Evolutionary conservation across 2,329 filamentous ascomycete species (phyloP).

Genomic region (Talaromyces sp.): DNA sequence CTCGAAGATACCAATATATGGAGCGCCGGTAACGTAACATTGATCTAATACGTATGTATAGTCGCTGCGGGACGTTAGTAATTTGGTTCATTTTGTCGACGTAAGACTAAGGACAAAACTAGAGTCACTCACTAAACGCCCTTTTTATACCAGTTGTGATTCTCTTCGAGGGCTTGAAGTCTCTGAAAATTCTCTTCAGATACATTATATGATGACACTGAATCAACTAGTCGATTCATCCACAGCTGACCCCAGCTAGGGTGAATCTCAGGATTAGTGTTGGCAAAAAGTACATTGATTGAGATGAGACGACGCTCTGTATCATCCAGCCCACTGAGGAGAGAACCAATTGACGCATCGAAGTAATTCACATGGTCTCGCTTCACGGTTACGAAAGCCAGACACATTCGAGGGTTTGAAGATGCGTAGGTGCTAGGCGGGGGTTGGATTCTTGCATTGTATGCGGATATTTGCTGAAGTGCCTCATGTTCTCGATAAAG

Average conservation of each 20-base stretch:
- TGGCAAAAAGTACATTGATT: slow-evolving; percentile 24
- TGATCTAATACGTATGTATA: slow-evolving; percentile 30
- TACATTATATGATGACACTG: slow-evolving; percentile 23
- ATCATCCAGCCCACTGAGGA: slow-evolving; percentile 23
- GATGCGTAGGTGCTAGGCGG: neutral
- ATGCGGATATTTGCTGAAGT: slow-evolving; percentile 21
- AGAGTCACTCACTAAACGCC: slow-evolving; percentile 28
- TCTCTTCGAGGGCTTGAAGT: slow-evolving; percentile 25
- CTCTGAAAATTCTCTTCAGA: slow-evolving; percentile 19
- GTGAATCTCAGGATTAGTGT: slow-evolving; percentile 25
- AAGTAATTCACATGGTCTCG: slow-evolving; percentile 26
- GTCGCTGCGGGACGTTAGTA: slow-evolving; percentile 21
- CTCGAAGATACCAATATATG: slow-evolving; percentile 36
- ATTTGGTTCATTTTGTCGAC: neutral
- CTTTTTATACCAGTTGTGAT: slow-evolving; percentile 30
- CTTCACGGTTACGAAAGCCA: slow-evolving; percentile 25
- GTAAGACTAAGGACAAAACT: neutral
- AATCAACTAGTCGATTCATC: slow-evolving; percentile 22
- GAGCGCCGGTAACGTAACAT: slow-evolving; percentile 29
- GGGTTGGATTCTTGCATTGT: slow-evolving; percentile 21
- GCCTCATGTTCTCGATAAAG: slow-evolving; percentile 25
- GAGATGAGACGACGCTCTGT: slow-evolving; percentile 23
- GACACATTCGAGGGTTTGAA: slow-evolving; percentile 21
- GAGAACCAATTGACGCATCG: slow-evolving; percentile 25
- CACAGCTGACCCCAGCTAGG: slow-evolving; percentile 27